Evolutionary conservation across 257 asterid species (phyloP), one percentile per base, ranked within the genome.

Genomic region (Solanum chiquidenum): DNA sequence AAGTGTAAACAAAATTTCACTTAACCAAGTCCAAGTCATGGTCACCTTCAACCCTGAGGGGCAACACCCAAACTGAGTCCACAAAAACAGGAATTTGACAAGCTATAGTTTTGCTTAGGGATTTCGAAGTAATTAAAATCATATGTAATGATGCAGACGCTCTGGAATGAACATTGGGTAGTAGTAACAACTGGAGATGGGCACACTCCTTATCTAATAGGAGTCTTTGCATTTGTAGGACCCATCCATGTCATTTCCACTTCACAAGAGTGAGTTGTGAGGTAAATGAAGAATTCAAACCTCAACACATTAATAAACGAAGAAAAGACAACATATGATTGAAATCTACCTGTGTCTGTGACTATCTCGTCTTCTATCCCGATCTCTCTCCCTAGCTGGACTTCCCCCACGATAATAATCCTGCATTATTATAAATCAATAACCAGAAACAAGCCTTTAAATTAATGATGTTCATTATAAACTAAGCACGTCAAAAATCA

Each of bases 351-450:
- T 95, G 92, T 95, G 73, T 92, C 97, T 91, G 93, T 95, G 96
- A 88, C 98, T 88, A 42, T 97, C 99, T 62, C 96, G 93, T 91
- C 93, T 95, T 90, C 98, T 92, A 84, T 95, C 99, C 86, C 96
- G 94, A 84, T 97, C 98, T 87, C 94, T 97, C 85, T 97, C 98
- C 92, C 97, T 95, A 34, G 94, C 83, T 84, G 98, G 98, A 90
- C 98, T 95, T 60, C 94, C 95, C 82, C 91, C 94, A 10, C 93
- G 94, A 86, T 95, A 86, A 91, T 95, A 90, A 89, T 95, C 99
- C 99, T 95, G 94, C 77, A 34, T 87, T 55, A 73, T 84, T 31
- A 87, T 35, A 9, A 84, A 88, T 52, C 34, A 88, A 68, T 73
- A 80, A 80, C 86, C 87, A 62, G 64, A 62, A 55, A 75, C 40